These are phyloP conservation scores for Fusarium duplospermum DNA, from an alignment of 2,329 filamentous ascomycete genomes.

Conservation along the genomic window DNA sequence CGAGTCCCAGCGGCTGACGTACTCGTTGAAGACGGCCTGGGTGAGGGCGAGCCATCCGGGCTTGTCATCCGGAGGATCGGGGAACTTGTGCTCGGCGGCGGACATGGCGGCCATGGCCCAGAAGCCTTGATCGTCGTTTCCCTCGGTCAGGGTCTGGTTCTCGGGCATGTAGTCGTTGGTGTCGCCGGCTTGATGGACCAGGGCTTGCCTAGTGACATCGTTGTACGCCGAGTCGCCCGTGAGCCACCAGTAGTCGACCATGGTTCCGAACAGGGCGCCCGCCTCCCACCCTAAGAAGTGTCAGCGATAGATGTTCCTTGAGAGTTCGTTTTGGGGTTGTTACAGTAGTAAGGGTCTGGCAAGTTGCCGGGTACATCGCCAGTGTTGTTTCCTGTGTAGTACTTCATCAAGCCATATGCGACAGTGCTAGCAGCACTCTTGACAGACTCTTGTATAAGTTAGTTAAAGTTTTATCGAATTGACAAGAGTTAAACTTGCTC, in stretches of 20 bases:
- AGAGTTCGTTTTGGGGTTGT: conserved; percentile 53
- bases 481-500: conserved; percentile 9
- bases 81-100: conserved; percentile 81
- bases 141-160: conserved; percentile 71
- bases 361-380: conserved; percentile 69
- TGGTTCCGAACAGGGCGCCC: conserved; percentile 75
- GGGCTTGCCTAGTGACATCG: conserved; percentile 65
- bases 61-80: conserved; percentile 70
- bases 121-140: conserved; percentile 84
- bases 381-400: conserved; percentile 68
- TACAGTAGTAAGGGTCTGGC: conserved; percentile 73
- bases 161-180: conserved; percentile 72
- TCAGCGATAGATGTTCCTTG: conserved; percentile 18
- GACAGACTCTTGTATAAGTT: conserved; percentile 56
- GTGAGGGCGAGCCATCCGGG: conserved; percentile 82
- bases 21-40: conserved; percentile 84
- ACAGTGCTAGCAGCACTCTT: conserved; percentile 61
- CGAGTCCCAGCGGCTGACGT: conserved; percentile 76
- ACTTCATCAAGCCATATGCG: conserved; percentile 60
- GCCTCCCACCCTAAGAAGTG: conserved; percentile 72
- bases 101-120: conserved; percentile 87
- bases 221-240: conserved; percentile 77
- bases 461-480: not conserved
- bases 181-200: conserved; percentile 71
- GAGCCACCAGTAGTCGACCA: conserved; percentile 79